Base-by-base conservation (phyloP, 495 filamentous ascomycete species). In the Penicillium verhagenii region DNA sequence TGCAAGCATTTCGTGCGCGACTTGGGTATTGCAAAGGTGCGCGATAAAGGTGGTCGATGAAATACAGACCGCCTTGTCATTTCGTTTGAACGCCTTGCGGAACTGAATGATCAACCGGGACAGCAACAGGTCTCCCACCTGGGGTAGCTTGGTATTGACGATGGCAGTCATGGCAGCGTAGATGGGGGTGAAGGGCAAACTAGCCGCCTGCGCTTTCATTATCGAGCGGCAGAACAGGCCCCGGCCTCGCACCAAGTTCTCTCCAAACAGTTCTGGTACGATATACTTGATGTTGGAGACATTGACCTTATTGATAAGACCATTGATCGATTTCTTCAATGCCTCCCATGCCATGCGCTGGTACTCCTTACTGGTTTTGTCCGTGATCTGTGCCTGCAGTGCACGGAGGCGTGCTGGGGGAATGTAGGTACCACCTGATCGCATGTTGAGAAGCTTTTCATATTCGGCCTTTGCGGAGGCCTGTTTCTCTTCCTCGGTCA, bases 261-360 rank as follows among this genome's bases (percentile, higher is more conserved):
- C 95, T 16, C 82, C 82, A 70, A 99, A 97, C 26, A 97, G 78
- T 66, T 99, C 94, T 0, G 92, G 92, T 7, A 97, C 90, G 56
- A 99, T 96, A 62, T 88, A 83, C 71, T 97, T 97, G 79, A 99
- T 97, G 63, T 99, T 99, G 18, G 87, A 89, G 35, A 90, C 87
- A 71, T 97, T 99, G 74, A 96, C 86, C 71, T 99, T 99, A 78
- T 99, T 99, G 75, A 97, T 93, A 25, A 99, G 74, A 63, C 94
- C 94, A 67, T 99, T 97, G 76, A 99, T 96, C 18, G 89, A 92
- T 78, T 99, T 99, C 76, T 99, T 99, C 66, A 97, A 70, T 9
- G 94, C 93, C 69, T 97, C 95, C 95, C 95, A 97, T 2, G 93
- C 92, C 90, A 99, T 94, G 47, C 95, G 88, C 77, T 99, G 94